A percentile compares a stretch with the other conserved stretches of the same genome.
These are phyloP conservation scores for Lepidium didymum DNA, from an alignment of 345 rosid genomes.

Conservation along the genomic window DNA sequence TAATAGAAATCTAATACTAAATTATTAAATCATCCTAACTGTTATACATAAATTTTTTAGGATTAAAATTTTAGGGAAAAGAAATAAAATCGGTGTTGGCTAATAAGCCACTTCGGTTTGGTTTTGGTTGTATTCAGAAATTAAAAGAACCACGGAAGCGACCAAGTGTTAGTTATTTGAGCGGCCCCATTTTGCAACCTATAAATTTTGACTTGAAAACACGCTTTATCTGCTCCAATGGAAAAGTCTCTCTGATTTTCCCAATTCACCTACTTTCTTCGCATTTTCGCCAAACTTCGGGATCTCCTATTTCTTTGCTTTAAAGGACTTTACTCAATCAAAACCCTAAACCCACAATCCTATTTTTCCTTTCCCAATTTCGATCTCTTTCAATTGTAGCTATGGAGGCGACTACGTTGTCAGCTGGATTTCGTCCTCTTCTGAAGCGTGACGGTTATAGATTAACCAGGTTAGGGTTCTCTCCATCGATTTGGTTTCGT, in stretches of 20 bases:
- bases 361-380: background rate
- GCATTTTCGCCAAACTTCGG: conserved; percentile 4
- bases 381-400: background rate
- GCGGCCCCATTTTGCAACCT: background rate
- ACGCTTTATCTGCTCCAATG: conserved; percentile 15
- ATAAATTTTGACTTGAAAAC: conserved; percentile 18
- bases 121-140: background rate
- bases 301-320: background rate
- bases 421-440: conserved; percentile 18
- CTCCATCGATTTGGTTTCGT: background rate
- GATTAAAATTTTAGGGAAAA: no score
- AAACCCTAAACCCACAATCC: conserved; percentile 23
- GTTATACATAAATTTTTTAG: no score
- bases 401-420: conserved; percentile 24
- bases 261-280: conserved; percentile 18
- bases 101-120: no score
- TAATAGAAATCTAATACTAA: no score
- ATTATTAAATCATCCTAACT: no score
- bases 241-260: conserved; percentile 6
- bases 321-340: background rate
- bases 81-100: no score
- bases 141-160: no score
- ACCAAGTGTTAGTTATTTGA: no score
- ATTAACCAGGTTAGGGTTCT: conserved; percentile 11
- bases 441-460: conserved; percentile 8